Evolutionary conservation across 1,139 yeast species (phyloP).

Genomic region (Candida pseudoviswanathii): DNA sequence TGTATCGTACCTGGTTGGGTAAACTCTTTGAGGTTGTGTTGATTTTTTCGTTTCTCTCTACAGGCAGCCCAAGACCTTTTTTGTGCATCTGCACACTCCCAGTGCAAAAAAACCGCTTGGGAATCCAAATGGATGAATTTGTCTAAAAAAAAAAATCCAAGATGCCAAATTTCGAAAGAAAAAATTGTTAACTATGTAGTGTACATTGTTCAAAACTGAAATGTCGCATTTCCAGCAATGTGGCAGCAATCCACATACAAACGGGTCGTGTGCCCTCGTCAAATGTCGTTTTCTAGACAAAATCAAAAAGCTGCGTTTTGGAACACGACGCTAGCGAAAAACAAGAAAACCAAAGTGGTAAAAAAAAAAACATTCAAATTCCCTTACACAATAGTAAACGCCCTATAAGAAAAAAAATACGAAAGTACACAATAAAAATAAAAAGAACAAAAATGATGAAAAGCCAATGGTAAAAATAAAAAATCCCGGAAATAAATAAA

Average conservation of each 20-base stretch:
- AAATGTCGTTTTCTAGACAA: no score
- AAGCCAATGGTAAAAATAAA: neutral
- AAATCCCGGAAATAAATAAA: neutral
- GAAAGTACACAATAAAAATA: neutral
- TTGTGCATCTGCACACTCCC: neutral
- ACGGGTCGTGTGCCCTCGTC: no score
- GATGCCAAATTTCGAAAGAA: no score
- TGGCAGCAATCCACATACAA: no score
- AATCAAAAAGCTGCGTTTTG: no score
- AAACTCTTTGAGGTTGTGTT: neutral
- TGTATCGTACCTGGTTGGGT: neutral
- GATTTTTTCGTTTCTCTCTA: constrained; percentile 2
- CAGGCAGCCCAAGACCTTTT: neutral
- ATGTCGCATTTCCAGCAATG: no score
- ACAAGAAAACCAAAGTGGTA: neutral
- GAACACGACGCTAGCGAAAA: no score
- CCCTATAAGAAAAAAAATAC: neutral
- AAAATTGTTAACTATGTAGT: no score
- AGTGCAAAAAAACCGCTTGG: neutral
- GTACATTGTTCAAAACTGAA: no score
- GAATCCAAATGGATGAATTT: no score
- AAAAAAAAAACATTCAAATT: neutral
- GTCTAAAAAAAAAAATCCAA: no score
- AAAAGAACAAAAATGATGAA: neutral
- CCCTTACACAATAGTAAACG: neutral